Percentiles rank a stretch among this genome's conserved stretches.
Evolutionary conservation across 176 grass and related monocot genomes (phyloP).

Genomic region (Puya raimondii): DNA sequence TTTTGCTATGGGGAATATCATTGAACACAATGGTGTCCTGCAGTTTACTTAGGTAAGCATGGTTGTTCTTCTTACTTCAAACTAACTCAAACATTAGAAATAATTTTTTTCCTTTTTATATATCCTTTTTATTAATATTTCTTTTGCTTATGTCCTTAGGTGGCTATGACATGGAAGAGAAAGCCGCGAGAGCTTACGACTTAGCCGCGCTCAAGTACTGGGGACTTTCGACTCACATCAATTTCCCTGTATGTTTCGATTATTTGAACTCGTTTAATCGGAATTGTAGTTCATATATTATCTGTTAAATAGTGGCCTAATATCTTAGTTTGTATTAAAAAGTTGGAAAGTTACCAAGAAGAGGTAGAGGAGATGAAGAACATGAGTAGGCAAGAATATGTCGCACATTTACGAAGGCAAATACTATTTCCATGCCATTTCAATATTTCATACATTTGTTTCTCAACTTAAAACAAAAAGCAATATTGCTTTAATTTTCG

Average conservation of each 20-base stretch:
- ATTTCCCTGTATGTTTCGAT: conserved; percentile 55
- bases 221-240: conserved; percentile 69
- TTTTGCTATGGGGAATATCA: conserved; percentile 12
- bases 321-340: conserved; percentile 17
- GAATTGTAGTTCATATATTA: neutral
- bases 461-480: neutral
- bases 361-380: conserved; percentile 76
- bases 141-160: conserved; percentile 33
- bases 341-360: conserved; percentile 71
- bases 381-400: conserved; percentile 84
- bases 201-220: conserved; percentile 91
- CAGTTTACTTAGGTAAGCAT: conserved; percentile 65
- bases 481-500: neutral
- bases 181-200: conserved; percentile 96
- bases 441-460: neutral
- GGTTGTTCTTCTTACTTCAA: neutral
- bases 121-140: neutral
- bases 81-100: neutral
- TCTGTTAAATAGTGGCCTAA: neutral
- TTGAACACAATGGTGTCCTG: conserved; percentile 15
- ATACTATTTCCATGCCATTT: neutral
- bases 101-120: neutral
- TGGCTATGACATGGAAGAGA: conserved; percentile 94
- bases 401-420: conserved; percentile 88
- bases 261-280: neutral